These are phyloP conservation scores for Clonostachys sp. DNA, from an alignment of 2,329 filamentous ascomycete species.

Conservation along the genomic window DNA sequence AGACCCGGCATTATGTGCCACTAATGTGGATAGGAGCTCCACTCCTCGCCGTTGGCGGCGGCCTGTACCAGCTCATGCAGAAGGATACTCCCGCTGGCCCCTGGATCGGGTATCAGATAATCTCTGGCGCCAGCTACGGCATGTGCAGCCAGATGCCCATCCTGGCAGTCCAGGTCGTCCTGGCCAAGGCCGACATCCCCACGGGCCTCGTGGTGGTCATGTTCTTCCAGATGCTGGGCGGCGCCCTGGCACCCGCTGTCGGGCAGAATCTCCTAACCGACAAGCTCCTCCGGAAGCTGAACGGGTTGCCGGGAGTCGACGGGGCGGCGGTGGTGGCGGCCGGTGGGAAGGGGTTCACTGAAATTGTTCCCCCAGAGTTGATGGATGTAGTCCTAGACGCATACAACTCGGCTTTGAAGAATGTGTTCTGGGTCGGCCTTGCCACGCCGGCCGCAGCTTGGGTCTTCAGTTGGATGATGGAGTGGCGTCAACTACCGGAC, in stretches of 20 bases:
- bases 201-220: neutral
- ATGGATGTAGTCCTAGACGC: neutral
- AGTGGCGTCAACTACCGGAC: too few relatives aligned
- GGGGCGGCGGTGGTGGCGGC: neutral
- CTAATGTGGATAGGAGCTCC: slow-evolving; percentile 25
- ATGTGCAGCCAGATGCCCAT: slow-evolving; percentile 19
- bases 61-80: slow-evolving; percentile 27
- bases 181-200: neutral
- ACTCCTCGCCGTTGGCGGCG: slow-evolving; percentile 19
- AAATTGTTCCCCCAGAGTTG: neutral
- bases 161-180: slow-evolving; percentile 26
- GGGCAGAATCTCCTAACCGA: slow-evolving; percentile 10
- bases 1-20: slow-evolving; percentile 20
- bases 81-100: slow-evolving; percentile 15
- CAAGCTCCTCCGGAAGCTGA: neutral
- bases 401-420: too few relatives aligned
- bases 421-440: too few relatives aligned
- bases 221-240: slow-evolving; percentile 19
- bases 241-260: slow-evolving; percentile 15
- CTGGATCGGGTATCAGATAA: slow-evolving; percentile 32
- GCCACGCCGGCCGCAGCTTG: too few relatives aligned
- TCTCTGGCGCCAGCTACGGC: slow-evolving; percentile 27
- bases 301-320: neutral
- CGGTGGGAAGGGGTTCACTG: neutral
- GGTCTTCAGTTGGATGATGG: too few relatives aligned